Base-by-base conservation (phyloP, 2,329 filamentous ascomycete genomes). In the Cercospora sp. region DNA sequence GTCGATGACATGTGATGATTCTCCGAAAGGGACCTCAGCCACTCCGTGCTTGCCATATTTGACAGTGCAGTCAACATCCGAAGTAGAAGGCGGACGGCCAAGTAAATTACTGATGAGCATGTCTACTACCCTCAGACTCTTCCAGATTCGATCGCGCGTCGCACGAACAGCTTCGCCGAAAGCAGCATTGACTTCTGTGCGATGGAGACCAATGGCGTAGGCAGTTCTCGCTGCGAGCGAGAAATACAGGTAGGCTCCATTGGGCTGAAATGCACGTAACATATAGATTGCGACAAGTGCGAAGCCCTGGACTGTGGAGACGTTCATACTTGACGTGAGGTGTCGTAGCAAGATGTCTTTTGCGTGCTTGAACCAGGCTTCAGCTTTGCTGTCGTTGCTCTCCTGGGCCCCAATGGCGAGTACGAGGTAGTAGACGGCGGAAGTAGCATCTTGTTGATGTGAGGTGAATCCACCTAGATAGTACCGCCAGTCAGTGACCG, bases 191-290 rank as follows among this genome's bases (percentile, higher is more conserved):
- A 84, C 83, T 72, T 85, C 84, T 30, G 81, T 84, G 5, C 84
- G 77, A 71, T 86, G 84, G 24, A 86, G 78, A 1, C 84, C 84
- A 26, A 86, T 81, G 1, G 84, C 83, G 69, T 85, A 86, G 1
- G 83, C 83, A 12, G 84, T 82, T 30, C 84, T 80, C 24, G 84
- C 79, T n/a, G 84, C 83, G 64, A 85, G 79, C 13, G 72, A 72
- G 18, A 86, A 81, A 59, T 85, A 83, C 72, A 85, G 80, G 65
- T 84, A 86, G 5, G 84, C 84, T 1, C 83, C 84, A 67, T 86
- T 86, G 10, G 83, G 82, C 53, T 85, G 81, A 66, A 82, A 85
- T 10, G 82, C 82, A 30, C 83, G 78, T 2, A 86, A 77, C 82
- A 86, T 83, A 71, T 82, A 86, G 69, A 85, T 80, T 0, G 83